Conservation (phyloP, 441 rosid genomes). For the Populus hybrid region DNA sequence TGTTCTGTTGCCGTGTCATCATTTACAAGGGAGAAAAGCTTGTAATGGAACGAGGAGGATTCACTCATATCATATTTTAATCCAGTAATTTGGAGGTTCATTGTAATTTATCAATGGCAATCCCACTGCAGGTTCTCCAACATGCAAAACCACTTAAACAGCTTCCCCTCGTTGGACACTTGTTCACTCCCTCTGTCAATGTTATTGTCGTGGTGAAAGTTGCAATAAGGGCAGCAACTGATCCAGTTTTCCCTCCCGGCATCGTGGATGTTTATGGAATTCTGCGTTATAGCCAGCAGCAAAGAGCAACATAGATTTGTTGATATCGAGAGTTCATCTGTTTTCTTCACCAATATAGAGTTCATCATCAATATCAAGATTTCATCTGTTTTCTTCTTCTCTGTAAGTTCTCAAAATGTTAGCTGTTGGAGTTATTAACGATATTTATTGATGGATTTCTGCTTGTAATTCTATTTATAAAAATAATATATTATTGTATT, state of each 20-base stretch:
- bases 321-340: not conserved
- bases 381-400: too few relatives aligned
- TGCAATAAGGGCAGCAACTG: conserved; percentile 56
- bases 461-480: too few relatives aligned
- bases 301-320: not conserved
- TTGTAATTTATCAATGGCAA: not conserved
- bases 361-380: too few relatives aligned
- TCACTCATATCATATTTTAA: too few relatives aligned
- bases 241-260: conserved; percentile 51
- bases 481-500: too few relatives aligned
- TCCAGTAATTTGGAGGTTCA: not conserved
- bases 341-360: too few relatives aligned
- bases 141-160: conserved; percentile 45
- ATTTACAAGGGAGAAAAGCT: not conserved
- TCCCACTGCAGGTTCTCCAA: conserved; percentile 35
- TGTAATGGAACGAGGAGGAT: not conserved
- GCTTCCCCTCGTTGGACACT: conserved; percentile 59
- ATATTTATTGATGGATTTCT: too few relatives aligned
- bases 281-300: conserved; percentile 32
- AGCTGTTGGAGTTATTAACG: too few relatives aligned
- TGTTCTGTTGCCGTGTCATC: too few relatives aligned
- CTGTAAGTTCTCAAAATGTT: too few relatives aligned
- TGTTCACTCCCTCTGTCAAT: conserved; percentile 53
- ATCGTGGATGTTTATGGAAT: conserved; percentile 51
- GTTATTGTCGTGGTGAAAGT: conserved; percentile 58